Conservation (phyloP, 108 stramenopile species). For the Mediolabrus comicus region DNA sequence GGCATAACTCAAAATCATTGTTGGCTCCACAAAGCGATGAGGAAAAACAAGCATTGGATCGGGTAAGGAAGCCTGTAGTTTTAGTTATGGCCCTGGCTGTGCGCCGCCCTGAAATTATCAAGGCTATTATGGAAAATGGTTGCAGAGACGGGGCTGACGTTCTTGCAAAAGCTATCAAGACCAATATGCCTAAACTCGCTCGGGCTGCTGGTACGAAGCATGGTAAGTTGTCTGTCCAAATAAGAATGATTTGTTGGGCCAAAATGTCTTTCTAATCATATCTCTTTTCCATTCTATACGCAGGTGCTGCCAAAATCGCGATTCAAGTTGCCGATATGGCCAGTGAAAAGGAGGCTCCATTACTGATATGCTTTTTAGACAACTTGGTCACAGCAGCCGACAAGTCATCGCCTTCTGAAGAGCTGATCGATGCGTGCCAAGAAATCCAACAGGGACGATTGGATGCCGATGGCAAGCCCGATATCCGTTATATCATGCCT, state of each 20-base stretch:
- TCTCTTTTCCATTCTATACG: not conserved
- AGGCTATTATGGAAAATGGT: conserved; percentile 64
- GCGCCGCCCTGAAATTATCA: conserved; percentile 74
- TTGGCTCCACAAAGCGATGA: conserved; percentile 52
- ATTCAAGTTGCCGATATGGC: conserved; percentile 65
- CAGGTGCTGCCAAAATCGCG: conserved; percentile 75
- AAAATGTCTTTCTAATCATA: too few relatives aligned
- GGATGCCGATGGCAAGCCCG: conserved; percentile 55
- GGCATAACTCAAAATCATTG: conserved; percentile 37
- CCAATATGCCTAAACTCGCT: conserved; percentile 81
- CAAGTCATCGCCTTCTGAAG: conserved; percentile 55
- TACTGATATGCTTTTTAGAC: conserved; percentile 82
- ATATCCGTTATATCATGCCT: conserved; percentile 80
- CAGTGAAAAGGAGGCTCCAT: conserved; percentile 53
- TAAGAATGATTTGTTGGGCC: too few relatives aligned
- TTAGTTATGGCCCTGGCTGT: conserved; percentile 85
- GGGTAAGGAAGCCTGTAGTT: conserved; percentile 65
- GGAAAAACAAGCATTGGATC: conserved; percentile 71
- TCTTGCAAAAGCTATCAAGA: conserved; percentile 69
- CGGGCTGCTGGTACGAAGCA: conserved; percentile 75
- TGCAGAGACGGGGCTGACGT: conserved; percentile 69
- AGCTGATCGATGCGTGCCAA: conserved; percentile 81
- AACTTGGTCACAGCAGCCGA: conserved; percentile 66
- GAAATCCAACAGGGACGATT: conserved; percentile 73
- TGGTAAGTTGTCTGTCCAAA: conserved; percentile 42